Base-by-base conservation (phyloP, 2,329 filamentous ascomycete genomes). In the Apiospora koreana region DNA sequence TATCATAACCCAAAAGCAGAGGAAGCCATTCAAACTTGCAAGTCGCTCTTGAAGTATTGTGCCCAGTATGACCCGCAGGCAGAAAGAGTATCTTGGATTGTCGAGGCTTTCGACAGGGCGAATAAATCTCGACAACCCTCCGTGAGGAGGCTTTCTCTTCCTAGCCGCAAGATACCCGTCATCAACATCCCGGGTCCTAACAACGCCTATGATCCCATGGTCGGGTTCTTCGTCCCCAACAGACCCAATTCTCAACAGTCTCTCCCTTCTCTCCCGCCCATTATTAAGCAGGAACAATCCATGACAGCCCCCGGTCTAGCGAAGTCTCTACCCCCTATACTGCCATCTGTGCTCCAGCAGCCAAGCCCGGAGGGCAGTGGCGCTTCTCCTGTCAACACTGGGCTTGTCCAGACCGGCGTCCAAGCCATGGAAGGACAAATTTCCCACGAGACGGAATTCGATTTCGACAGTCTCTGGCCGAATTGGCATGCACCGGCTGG, bases 11-110 rank as follows among this genome's bases (percentile, higher is more conserved):
- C 81, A 0, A 79, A 79, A 8, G 85, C 85, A 42, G 77, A 75
- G 0, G 74, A 74, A n/a, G 81, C 80, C 1, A 82, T 86, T 54
- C 72, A 74, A 0, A 81, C 83, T 43, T 82, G 85, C 9, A 82
- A 88, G n/a, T 74, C 77, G 1, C 84, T 89, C 58, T 81, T 89
- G 76, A 76, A 79, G 3, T 86, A 85, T 74, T 87, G 86, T 73
- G 82, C 85, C 9, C 75, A 81, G 38, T 79, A 77, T 1, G 87
- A 89, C 71, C 80, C 82, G 1, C 85, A 88, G 74, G 87, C 86
- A 2, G 75, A 79, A 3, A 81, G 86, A 5, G 82, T 88, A 4
- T 78, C 82, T 12, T 85, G 83, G 69, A 88, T 89, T 45, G 77
- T 89, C 16, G 79, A 80, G 3, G 83, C 81, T 7, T 89, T 89